Conservation (phyloP, 805 yeast species). For the Pichia occidentalis region DNA sequence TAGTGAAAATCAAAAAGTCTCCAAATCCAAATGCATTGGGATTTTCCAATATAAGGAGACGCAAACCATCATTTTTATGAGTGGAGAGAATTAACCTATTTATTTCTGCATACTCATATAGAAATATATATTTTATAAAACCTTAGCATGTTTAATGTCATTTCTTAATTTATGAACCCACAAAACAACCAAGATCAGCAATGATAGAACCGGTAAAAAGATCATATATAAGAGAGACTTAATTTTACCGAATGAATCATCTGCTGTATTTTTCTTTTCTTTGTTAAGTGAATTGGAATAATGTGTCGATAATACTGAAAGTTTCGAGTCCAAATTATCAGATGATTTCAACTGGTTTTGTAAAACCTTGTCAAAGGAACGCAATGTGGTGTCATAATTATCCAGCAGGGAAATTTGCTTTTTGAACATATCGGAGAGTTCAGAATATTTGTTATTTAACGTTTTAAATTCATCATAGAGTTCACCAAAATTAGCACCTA, state of each 20-base stretch:
- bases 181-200: constrained; percentile 36
- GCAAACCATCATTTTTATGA: constrained; percentile 38
- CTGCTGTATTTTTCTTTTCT: background rate
- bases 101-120: background rate
- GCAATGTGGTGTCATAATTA: constrained; percentile 12
- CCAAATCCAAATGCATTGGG: constrained; percentile 46
- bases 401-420: constrained; percentile 15
- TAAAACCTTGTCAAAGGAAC: constrained; percentile 14
- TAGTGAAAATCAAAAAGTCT: constrained; percentile 36
- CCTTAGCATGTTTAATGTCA: constrained; percentile 57
- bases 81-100: background rate
- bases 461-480: constrained; percentile 5
- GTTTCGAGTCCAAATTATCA: constrained; percentile 12
- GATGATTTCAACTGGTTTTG: constrained; percentile 13
- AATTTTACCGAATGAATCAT: constrained; percentile 5
- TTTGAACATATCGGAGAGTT: constrained; percentile 11
- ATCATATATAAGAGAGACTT: constrained; percentile 18
- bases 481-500: constrained; percentile 7
- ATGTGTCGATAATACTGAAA: constrained; percentile 7
- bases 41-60: constrained; percentile 37
- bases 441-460: constrained; percentile 11
- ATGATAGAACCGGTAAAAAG: constrained; percentile 34
- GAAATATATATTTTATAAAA: constrained; percentile 33
- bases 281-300: background rate
- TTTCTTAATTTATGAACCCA: constrained; percentile 49